These are phyloP conservation scores for Galerina sulciceps DNA, from an alignment of 768 basidiomycete species.

Conservation along the genomic window DNA sequence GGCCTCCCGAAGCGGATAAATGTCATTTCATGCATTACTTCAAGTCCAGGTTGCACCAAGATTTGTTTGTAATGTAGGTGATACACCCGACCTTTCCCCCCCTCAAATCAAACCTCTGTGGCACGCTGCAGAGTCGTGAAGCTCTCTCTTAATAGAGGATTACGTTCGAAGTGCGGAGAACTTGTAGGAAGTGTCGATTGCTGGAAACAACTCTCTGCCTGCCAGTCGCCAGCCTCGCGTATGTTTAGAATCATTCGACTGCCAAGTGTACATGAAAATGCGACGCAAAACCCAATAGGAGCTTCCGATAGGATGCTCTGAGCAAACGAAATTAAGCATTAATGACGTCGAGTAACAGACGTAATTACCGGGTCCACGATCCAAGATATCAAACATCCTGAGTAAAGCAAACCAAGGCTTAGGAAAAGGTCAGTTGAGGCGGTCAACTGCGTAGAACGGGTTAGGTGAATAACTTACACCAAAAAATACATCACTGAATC, in stretches of 20 bases:
- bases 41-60: no score
- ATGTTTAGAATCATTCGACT: constrained; percentile 2
- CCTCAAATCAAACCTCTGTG: no score
- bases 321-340: neutral
- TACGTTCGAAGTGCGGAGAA: no score
- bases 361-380: neutral
- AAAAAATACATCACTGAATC: constrained; percentile 4
- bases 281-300: neutral
- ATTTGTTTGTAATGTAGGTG: no score
- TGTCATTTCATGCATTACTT: no score
- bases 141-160: no score
- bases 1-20: no score
- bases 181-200: no score
- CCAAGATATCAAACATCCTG: constrained; percentile 1
- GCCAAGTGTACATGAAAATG: neutral
- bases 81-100: no score
- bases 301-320: neutral
- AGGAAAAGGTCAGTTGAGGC: neutral
- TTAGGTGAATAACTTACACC: neutral
- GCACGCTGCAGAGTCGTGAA: no score
- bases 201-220: no score
- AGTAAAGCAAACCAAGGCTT: neutral
- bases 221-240: neutral
- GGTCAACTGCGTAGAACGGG: neutral
- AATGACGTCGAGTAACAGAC: neutral